phyloP scores from a whole-genome alignment of 1,284 basidiomycete species.

The Naganishia liquefaciens region DNA sequence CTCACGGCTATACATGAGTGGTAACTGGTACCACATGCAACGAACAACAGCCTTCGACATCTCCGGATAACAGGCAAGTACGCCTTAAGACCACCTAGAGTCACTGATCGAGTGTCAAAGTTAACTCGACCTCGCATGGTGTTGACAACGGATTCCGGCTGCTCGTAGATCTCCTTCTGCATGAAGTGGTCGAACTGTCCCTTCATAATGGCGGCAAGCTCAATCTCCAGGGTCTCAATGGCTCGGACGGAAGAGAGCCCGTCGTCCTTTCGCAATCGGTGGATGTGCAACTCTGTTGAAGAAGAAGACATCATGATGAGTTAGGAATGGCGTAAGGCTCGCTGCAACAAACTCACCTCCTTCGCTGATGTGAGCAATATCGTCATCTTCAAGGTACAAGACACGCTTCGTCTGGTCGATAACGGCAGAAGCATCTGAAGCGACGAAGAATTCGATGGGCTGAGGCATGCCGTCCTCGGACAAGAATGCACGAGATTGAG shows the following conservation, averaged over 20 bases:
- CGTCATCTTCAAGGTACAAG: conserved; percentile 97
- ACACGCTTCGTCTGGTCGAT: conserved; percentile 99
- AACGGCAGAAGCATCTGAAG: conserved; percentile 93
- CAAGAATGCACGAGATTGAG: conserved; percentile 97
- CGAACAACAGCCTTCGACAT: conserved; percentile 91
- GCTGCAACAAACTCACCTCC: conserved; percentile 57
- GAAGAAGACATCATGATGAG: conserved; percentile 7
- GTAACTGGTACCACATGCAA: conserved; percentile 96
- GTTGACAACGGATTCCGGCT: conserved; percentile 99
- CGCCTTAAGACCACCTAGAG: conserved; percentile 89
- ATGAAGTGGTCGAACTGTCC: conserved; percentile 99
- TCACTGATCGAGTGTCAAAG: conserved; percentile 90
- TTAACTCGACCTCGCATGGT: conserved; percentile 99
- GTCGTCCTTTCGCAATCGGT: conserved; percentile 90
- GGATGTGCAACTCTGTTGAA: conserved; percentile 83
- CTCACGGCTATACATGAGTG: conserved; percentile 86
- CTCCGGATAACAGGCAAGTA: conserved; percentile 96
- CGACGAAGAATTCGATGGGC: conserved; percentile 99
- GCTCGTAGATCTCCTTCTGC: conserved; percentile 99
- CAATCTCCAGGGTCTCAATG: conserved; percentile 98
- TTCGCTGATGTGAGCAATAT: conserved; percentile 95
- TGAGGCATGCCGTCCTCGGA: conserved; percentile 97
- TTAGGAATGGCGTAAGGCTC: background rate
- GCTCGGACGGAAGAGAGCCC: conserved; percentile 78
- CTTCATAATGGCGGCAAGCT: conserved; percentile 99